phyloP scores from a whole-genome alignment of 495 filamentous ascomycete genomes.

The Aspergillus haitiensis region DNA sequence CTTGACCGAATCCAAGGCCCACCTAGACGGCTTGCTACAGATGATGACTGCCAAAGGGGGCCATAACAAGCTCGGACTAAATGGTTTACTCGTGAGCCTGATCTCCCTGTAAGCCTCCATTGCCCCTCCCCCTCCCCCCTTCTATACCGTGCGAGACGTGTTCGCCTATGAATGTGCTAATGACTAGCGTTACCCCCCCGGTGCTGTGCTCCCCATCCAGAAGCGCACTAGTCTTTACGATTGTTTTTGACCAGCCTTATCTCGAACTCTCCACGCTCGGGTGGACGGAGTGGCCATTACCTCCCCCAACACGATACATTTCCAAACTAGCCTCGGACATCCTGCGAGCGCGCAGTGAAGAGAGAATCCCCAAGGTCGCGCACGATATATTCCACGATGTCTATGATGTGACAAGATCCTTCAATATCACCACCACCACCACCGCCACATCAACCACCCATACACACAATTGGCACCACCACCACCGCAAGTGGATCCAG shows the following conservation, averaged over 20 bases:
- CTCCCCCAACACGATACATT: neutral
- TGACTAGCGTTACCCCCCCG: too few relatives aligned
- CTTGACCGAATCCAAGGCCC: neutral
- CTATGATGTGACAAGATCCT: neutral
- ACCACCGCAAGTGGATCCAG: neutral
- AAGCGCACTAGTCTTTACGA: neutral
- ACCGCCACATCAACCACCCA: too few relatives aligned
- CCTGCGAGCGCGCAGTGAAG: neutral
- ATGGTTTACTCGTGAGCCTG: neutral
- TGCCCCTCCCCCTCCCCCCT: too few relatives aligned
- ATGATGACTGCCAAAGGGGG: neutral
- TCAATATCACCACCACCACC: neutral
- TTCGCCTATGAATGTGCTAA: too few relatives aligned
- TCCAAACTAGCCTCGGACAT: neutral
- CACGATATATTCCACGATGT: neutral
- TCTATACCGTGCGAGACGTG: too few relatives aligned
- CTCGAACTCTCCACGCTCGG: neutral
- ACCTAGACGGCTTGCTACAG: neutral
- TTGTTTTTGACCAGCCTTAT: neutral
- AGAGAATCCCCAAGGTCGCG: neutral
- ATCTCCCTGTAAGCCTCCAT: neutral
- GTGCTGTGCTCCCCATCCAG: too few relatives aligned
- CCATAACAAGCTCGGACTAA: neutral
- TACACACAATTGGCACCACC: neutral
- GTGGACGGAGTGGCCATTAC: neutral